phyloP scores from a whole-genome alignment of 1,284 basidiomycete genomes.

The Moesziomyces sp. region DNA sequence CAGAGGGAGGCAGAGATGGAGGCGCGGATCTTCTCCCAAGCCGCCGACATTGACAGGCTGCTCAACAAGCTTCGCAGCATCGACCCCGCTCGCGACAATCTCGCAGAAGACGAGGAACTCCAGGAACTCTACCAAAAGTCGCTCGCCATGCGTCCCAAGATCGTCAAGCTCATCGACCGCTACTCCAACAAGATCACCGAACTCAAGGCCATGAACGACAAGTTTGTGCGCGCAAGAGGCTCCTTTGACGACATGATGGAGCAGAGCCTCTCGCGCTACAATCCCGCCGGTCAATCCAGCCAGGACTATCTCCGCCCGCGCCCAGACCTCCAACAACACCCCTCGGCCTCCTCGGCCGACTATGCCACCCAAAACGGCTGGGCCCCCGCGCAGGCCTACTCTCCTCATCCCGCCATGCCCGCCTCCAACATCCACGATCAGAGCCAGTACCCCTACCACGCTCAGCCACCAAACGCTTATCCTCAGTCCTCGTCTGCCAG shows the following conservation, averaged over 20 bases:
- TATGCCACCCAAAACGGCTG: conserved; percentile 39
- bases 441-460: conserved; percentile 50
- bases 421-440: conserved; percentile 66
- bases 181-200: conserved; percentile 74
- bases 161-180: conserved; percentile 95
- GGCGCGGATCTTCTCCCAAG: conserved; percentile 83
- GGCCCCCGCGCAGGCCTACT: conserved; percentile 14
- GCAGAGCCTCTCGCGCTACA: conserved; percentile 81
- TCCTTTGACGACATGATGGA: conserved; percentile 93
- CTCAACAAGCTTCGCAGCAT: conserved; percentile 81
- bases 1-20: conserved; percentile 88
- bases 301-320: conserved; percentile 39
- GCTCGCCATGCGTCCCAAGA: conserved; percentile 89
- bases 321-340: conserved; percentile 41
- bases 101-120: conserved; percentile 89
- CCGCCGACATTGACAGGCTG: conserved; percentile 86
- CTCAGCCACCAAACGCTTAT: conserved; percentile 22
- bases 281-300: conserved; percentile 49
- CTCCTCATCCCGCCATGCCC: conserved; percentile 15
- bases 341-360: conserved; percentile 33
- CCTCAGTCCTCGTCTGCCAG: conserved; percentile 8
- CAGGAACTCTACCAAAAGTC: conserved; percentile 92
- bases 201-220: conserved; percentile 88
- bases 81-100: conserved; percentile 80
- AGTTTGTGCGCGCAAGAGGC: conserved; percentile 81